Conservation (phyloP, 176 grass and related monocot species). For the Oryza punctata region DNA sequence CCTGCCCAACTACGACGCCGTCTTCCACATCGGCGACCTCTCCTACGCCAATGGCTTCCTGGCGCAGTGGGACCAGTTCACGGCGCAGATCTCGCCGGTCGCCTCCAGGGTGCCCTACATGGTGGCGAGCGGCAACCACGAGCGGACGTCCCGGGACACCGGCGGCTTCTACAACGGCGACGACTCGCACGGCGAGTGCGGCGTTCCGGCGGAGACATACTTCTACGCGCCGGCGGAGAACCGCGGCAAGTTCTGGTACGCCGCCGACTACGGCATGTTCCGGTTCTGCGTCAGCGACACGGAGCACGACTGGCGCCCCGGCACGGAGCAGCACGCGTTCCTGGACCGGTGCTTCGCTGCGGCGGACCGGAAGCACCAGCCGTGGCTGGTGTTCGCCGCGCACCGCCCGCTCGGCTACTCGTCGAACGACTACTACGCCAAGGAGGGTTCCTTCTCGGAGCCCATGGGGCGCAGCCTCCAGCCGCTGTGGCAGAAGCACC, state of each 20-base stretch:
- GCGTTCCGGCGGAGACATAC: constrained; percentile 81
- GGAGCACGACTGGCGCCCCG: constrained; percentile 77
- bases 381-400: constrained; percentile 80
- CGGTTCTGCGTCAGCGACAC: constrained; percentile 80
- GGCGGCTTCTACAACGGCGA: constrained; percentile 68
- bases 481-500: constrained; percentile 79
- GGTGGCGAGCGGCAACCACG: constrained; percentile 69
- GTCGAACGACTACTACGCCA: constrained; percentile 56
- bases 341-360: constrained; percentile 65
- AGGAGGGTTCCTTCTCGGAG: constrained; percentile 63
- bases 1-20: constrained; percentile 70
- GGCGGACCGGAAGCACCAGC: constrained; percentile 75
- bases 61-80: constrained; percentile 90
- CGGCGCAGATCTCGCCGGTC: constrained; percentile 67
- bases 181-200: constrained; percentile 85
- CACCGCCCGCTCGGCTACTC: constrained; percentile 85
- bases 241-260: constrained; percentile 73
- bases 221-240: constrained; percentile 78
- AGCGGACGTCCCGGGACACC: constrained; percentile 68
- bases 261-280: constrained; percentile 80
- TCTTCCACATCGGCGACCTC: constrained; percentile 85
- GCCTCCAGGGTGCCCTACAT: constrained; percentile 81
- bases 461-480: constrained; percentile 70
- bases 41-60: constrained; percentile 79
- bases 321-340: constrained; percentile 69